Evolutionary conservation across 768 basidiomycete genomes (phyloP).

Genomic region (Boletus huronensis): DNA sequence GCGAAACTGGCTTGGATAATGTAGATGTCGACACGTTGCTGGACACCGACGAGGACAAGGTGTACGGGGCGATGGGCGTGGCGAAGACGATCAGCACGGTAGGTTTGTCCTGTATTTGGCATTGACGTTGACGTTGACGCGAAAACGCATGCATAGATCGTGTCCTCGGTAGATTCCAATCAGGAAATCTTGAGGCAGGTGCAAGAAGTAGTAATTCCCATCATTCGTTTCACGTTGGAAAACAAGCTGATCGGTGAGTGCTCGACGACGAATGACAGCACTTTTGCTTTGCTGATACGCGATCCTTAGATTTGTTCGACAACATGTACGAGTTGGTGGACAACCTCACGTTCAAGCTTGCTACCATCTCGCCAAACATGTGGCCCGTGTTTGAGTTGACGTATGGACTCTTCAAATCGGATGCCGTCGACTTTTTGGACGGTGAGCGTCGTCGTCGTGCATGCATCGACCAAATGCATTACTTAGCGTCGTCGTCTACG

Average conservation of each 20-base stretch:
- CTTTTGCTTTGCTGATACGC: not conserved
- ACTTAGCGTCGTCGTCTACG: not conserved
- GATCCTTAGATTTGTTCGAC: slow-evolving; percentile 68
- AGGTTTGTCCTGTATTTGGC: slow-evolving; percentile 20
- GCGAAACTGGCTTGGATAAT: slow-evolving; percentile 47
- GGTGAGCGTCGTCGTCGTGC: slow-evolving; percentile 40
- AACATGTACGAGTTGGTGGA: slow-evolving; percentile 86
- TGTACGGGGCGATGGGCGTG: slow-evolving; percentile 83
- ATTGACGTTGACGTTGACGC: not conserved
- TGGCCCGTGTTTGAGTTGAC: slow-evolving; percentile 87
- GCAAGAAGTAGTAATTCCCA: slow-evolving; percentile 77
- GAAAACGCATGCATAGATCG: slow-evolving; percentile 48
- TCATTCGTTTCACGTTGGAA: slow-evolving; percentile 73
- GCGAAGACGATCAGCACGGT: slow-evolving; percentile 83
- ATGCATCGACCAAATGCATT: not conserved
- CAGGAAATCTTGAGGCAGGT: slow-evolving; percentile 74
- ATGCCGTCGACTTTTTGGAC: slow-evolving; percentile 83
- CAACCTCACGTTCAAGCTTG: slow-evolving; percentile 77
- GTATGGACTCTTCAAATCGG: slow-evolving; percentile 76
- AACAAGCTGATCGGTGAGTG: slow-evolving; percentile 68
- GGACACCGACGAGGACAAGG: slow-evolving; percentile 78
- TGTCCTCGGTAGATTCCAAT: slow-evolving; percentile 68
- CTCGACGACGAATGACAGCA: not conserved
- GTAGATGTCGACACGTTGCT: slow-evolving; percentile 56
- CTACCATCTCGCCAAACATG: slow-evolving; percentile 72